A percentile compares a stretch with the other conserved stretches of the same genome.
Evolutionary conservation across 331 rosid species (phyloP).

Genomic region (Rhamnella rubrinervis): DNA sequence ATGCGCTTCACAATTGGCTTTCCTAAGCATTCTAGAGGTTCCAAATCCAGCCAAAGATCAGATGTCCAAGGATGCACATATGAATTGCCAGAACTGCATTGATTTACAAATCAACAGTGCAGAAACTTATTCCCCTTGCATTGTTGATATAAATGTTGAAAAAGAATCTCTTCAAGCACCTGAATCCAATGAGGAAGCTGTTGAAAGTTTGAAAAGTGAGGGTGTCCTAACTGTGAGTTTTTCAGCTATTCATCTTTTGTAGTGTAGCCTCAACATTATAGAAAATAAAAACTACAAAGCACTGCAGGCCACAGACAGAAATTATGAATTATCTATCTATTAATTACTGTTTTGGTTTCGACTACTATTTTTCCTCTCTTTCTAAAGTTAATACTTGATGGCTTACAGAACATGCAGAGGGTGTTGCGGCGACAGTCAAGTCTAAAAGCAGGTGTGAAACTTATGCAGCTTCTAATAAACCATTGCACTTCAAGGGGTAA

Average conservation of each 20-base stretch:
- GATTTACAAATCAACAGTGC: conserved; percentile 50
- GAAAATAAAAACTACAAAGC: conserved; percentile 1
- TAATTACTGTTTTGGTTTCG: not conserved
- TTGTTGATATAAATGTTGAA: conserved; percentile 58
- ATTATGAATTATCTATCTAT: not conserved
- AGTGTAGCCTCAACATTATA: conserved; percentile 1
- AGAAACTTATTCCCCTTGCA: conserved; percentile 56
- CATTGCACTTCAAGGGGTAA: conserved; percentile 62
- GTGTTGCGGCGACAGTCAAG: conserved; percentile 71
- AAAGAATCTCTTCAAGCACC: conserved; percentile 50
- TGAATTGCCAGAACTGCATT: conserved; percentile 57
- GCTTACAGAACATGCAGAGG: conserved; percentile 55
- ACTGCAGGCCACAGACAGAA: not conserved
- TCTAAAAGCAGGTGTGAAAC: conserved; percentile 52
- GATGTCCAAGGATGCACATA: conserved; percentile 42
- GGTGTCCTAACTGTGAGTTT: conserved; percentile 59
- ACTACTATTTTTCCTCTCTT: conserved; percentile 7
- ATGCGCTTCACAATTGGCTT: conserved; percentile 52
- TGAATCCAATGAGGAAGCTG: conserved; percentile 52
- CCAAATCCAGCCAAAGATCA: conserved; percentile 49
- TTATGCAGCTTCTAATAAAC: conserved; percentile 50
- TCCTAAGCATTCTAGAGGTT: conserved; percentile 62
- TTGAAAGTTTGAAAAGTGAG: conserved; percentile 57
- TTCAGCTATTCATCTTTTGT: conserved; percentile 17
- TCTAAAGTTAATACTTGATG: conserved; percentile 15